A percentile compares a stretch with the other conserved stretches of the same genome.
phyloP scores from a whole-genome alignment of 805 yeast genomes.

The Candida maesae region DNA sequence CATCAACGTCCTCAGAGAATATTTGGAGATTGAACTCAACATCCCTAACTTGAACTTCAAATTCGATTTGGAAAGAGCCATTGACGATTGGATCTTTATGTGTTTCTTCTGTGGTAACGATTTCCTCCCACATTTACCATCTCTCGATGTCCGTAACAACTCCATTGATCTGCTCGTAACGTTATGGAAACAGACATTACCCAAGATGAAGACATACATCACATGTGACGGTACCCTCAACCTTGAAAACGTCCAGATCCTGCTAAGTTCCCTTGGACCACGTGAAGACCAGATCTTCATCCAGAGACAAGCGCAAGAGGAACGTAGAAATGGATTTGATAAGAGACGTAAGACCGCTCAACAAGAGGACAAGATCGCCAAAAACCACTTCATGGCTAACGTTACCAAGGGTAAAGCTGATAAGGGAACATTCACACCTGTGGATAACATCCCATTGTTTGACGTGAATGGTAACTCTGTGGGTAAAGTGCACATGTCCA shows the following conservation, averaged over 20 bases:
- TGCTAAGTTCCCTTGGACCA: slow-evolving; percentile 59
- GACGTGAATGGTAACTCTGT: slow-evolving; percentile 72
- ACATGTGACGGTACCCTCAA: slow-evolving; percentile 88
- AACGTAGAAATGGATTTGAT: slow-evolving; percentile 59
- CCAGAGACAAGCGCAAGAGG: slow-evolving; percentile 63
- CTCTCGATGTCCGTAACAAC: slow-evolving; percentile 90
- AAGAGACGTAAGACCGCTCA: slow-evolving; percentile 52
- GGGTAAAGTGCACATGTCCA: slow-evolving; percentile 61
- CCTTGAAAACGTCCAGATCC: slow-evolving; percentile 67
- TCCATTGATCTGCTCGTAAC: slow-evolving; percentile 79
- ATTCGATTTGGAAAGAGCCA: slow-evolving; percentile 89
- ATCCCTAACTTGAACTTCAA: slow-evolving; percentile 67
- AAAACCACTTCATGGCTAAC: slow-evolving; percentile 42
- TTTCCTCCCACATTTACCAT: slow-evolving; percentile 94
- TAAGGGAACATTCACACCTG: slow-evolving; percentile 67
- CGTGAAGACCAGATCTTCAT: slow-evolving; percentile 80
- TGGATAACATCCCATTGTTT: slow-evolving; percentile 70
- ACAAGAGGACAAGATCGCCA: slow-evolving; percentile 43
- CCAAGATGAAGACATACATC: slow-evolving; percentile 67
- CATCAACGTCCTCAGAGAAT: slow-evolving; percentile 81
- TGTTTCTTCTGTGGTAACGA: slow-evolving; percentile 99
- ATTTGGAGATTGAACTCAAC: slow-evolving; percentile 74
- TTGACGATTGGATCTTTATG: slow-evolving; percentile 98
- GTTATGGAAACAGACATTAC: slow-evolving; percentile 77
- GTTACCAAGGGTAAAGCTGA: slow-evolving; percentile 68